Base-by-base conservation (phyloP, 108 stramenopile genomes). In the Nannochloropsis salina region DNA sequence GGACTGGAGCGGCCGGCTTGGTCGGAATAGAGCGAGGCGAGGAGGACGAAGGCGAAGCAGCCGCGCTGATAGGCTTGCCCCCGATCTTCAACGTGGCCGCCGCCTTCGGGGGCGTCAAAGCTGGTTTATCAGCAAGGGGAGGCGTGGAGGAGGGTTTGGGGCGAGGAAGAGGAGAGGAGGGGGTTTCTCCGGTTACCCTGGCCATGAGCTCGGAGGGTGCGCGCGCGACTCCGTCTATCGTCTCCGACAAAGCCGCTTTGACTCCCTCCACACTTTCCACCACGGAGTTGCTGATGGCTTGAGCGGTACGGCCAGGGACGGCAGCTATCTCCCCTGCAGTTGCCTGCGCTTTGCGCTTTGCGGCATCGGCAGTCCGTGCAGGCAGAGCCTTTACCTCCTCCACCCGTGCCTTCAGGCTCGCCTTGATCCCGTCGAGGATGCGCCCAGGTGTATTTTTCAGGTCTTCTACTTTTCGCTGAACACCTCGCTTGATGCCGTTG, bases 281-380 rank as follows among this genome's bases (percentile, higher is more conserved):
- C 15, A 74, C 61, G 20, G 61, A 74, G 61, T 74, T 74, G 61
- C 61, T 74, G 61, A 74, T 74, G n/a, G 61, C 61, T n/a, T 15
- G 15, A n/a, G 61, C 61, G 20, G 61, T 74, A 15, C 61, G 61
- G 20, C 61, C 61, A 74, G 61, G 61, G n/a, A 74, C n/a, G n/a
- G 61, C 61, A 74, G 61, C 61, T n/a, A 74, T 74, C 61, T 74
- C 61, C 61, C 3, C 61, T n/a, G 61, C 61, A 15, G 61, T 74
- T 8, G 61, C 61, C 61, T 74, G 61, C n/a, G 61, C 61, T n/a
- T 74, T 74, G 61, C 61, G 61, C 61, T 74, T 74, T 15, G 61
- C 61, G 20, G 61, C 61, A 4, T 74, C 20, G n/a, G 61, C 61
- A 74, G 61, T 74, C 15, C 61, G 61, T 8, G 20, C 61, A 1